phyloP scores from a whole-genome alignment of 768 basidiomycete genomes.

The Mycena sanguinolenta region DNA sequence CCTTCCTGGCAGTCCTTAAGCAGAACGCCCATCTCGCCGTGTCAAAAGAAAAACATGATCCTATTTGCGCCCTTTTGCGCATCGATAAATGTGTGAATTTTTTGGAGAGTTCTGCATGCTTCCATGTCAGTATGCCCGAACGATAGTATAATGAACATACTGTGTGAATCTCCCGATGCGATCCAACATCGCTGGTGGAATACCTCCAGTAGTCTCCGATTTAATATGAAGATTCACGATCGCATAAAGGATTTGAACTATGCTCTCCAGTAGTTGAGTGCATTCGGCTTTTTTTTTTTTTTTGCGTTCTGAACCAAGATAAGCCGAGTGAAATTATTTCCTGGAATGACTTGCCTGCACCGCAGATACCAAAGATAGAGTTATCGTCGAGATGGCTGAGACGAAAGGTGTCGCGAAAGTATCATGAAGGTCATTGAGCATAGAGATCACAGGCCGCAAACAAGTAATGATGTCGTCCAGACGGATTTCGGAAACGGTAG shows the following conservation, averaged over 20 bases:
- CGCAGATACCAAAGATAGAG: neutral
- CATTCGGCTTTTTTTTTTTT: neutral
- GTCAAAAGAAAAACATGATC: slow-evolving; percentile 1
- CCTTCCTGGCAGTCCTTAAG: slow-evolving; percentile 1
- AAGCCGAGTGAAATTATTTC: neutral
- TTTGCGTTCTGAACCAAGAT: neutral
- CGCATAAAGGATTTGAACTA: neutral
- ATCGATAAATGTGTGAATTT: neutral
- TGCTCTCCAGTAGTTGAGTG: neutral
- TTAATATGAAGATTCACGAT: neutral
- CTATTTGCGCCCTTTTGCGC: neutral
- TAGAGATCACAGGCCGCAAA: neutral
- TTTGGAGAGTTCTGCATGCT: neutral
- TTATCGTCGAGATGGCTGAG: neutral
- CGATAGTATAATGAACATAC: neutral
- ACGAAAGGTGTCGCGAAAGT: neutral
- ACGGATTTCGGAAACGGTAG: neutral
- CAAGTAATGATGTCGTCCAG: neutral
- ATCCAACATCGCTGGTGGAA: neutral
- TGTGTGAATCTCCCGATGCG: neutral
- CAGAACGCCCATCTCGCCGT: neutral
- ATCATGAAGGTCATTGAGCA: neutral
- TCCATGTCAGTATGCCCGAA: neutral
- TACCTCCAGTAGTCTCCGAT: neutral
- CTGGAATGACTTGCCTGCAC: neutral